phyloP scores from a whole-genome alignment of 768 basidiomycete genomes.

The Hortiboletus campestris region DNA sequence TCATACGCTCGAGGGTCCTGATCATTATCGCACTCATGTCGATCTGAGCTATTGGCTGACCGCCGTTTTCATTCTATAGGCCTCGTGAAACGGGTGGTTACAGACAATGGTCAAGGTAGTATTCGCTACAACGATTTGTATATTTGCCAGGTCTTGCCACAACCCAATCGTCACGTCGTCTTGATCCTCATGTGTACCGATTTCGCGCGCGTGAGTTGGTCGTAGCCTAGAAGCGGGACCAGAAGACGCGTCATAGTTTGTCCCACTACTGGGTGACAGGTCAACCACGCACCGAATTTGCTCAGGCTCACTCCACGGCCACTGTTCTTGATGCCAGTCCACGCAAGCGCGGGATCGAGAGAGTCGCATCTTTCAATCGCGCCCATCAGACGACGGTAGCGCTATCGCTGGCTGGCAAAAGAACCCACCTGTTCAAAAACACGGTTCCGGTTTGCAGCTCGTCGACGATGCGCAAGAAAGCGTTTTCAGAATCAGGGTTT shows the following conservation, averaged over 20 bases:
- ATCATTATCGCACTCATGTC: constrained; percentile 2
- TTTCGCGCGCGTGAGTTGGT: constrained; percentile 80
- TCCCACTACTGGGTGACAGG: background rate
- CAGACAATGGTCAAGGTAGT: background rate
- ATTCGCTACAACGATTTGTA: background rate
- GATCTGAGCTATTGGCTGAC: constrained; percentile 1
- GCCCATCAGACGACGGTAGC: background rate
- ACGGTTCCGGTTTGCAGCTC: constrained; percentile 90
- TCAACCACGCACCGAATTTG: constrained; percentile 69
- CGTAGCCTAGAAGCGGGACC: constrained; percentile 60
- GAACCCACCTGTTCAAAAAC: constrained; percentile 76
- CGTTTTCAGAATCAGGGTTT: constrained; percentile 58
- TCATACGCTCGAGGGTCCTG: constrained; percentile 37
- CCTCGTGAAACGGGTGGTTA: background rate
- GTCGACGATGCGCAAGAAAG: constrained; percentile 60
- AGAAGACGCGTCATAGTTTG: background rate
- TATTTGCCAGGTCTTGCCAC: too few species aligned
- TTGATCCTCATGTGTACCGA: constrained; percentile 81
- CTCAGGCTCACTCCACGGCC: constrained; percentile 90
- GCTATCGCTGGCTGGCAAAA: background rate
- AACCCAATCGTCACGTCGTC: constrained; percentile 31
- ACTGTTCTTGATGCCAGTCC: constrained; percentile 94
- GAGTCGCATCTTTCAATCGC: constrained; percentile 65
- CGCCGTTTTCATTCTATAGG: background rate
- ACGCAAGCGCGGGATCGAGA: constrained; percentile 89